Percentiles rank a stretch among this genome's conserved stretches.
These are phyloP conservation scores for Jacaranda copaia DNA, from an alignment of 257 asterid genomes.

Conservation along the genomic window DNA sequence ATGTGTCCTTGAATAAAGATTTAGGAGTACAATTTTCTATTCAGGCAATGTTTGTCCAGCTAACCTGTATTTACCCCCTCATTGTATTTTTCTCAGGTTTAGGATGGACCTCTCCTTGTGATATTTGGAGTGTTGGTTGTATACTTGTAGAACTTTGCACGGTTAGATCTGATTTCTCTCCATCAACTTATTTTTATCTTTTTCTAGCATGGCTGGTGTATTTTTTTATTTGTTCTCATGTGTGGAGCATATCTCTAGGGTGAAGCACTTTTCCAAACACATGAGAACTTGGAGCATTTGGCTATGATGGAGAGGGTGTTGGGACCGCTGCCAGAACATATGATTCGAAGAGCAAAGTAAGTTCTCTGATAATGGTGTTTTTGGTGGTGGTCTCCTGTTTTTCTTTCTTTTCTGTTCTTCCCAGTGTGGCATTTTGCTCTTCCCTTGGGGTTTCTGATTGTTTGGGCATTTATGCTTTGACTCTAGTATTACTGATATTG, in stretches of 20 bases:
- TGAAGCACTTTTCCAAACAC: constrained; percentile 57
- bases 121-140: constrained; percentile 67
- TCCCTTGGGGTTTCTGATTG: not conserved
- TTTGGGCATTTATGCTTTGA: not conserved
- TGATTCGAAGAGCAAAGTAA: constrained; percentile 56
- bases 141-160: constrained; percentile 62
- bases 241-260: constrained; percentile 43
- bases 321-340: constrained; percentile 61
- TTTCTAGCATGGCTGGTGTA: not conserved
- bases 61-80: constrained; percentile 6
- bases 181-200: not conserved
- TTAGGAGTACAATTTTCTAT: not conserved
- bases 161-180: constrained; percentile 45
- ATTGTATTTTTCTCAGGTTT: constrained; percentile 48
- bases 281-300: constrained; percentile 70
- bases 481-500: not conserved
- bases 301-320: constrained; percentile 73
- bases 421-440: not conserved
- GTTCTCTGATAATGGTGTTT: constrained; percentile 2
- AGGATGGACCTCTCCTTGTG: constrained; percentile 67
- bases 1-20: constrained; percentile 12
- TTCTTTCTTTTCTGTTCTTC: not conserved
- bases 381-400: not conserved
- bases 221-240: constrained; percentile 23
- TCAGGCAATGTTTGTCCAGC: constrained; percentile 2